Evolutionary conservation across 192 early-diverging fungal species (phyloP).

Genomic region (Lobulomyces angularis): DNA sequence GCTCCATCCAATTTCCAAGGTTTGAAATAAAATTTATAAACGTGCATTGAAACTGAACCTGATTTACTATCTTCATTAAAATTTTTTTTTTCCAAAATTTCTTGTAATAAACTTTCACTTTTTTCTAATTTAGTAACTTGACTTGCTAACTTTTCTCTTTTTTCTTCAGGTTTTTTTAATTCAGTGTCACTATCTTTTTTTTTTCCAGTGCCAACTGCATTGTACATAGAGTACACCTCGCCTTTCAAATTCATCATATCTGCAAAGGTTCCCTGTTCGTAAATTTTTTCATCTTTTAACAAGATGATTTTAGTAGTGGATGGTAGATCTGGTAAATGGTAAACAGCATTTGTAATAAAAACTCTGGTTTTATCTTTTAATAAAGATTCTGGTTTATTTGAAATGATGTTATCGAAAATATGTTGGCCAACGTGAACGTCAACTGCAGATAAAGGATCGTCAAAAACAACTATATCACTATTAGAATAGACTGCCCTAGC

Average conservation of each 20-base stretch:
- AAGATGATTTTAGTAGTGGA: not conserved
- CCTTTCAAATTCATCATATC: not conserved
- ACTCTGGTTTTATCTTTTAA: conserved; percentile 12
- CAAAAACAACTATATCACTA: conserved; percentile 61
- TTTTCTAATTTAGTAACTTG: no score
- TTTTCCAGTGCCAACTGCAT: no score
- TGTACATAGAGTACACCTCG: no score
- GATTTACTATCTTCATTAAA: no score
- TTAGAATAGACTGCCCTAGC: conserved; percentile 28
- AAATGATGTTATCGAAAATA: conserved; percentile 15
- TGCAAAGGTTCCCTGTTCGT: not conserved
- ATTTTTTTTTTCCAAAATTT: no score
- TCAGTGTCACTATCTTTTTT: no score
- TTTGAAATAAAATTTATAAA: no score
- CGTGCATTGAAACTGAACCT: no score
- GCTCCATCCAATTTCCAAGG: no score
- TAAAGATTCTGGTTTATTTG: conserved; percentile 4
- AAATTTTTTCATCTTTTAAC: not conserved
- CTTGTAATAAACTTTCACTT: no score
- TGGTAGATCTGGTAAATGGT: conserved; percentile 13
- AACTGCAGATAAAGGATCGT: conserved; percentile 63
- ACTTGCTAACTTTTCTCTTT: no score
- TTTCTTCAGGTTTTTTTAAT: no score
- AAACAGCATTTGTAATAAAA: conserved; percentile 20
- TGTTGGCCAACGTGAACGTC: conserved; percentile 14